Evolutionary conservation across 2,329 filamentous ascomycete species (phyloP).

Genomic region (Dactylellina cionopaga): DNA sequence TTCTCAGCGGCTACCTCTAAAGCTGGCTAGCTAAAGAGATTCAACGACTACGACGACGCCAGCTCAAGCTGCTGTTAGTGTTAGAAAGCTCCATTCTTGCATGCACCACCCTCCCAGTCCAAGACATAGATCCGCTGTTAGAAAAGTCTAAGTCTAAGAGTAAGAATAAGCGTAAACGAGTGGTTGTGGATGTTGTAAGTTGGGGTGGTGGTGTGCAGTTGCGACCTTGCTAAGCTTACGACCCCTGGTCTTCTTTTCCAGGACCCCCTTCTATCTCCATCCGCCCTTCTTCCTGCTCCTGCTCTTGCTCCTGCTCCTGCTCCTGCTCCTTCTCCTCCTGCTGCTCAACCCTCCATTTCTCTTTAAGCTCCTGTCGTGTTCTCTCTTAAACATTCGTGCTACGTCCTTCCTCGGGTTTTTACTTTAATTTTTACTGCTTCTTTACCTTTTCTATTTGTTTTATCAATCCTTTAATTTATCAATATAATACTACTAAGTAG

Average conservation of each 20-base stretch:
- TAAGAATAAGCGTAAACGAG: background rate
- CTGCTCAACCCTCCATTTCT: background rate
- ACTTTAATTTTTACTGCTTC: too few relatives aligned
- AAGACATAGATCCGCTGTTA: too few relatives aligned
- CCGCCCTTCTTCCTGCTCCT: slow-evolving; percentile 21
- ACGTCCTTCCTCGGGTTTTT: too few relatives aligned
- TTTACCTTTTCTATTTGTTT: too few relatives aligned
- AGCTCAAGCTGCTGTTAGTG: too few relatives aligned
- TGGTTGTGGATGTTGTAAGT: background rate
- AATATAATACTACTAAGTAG: background rate
- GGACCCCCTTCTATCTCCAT: slow-evolving; percentile 16
- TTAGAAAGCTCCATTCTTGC: background rate
- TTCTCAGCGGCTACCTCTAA: background rate
- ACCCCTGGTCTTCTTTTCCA: slow-evolving; percentile 20
- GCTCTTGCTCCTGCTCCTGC: background rate
- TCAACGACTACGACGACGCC: too few relatives aligned
- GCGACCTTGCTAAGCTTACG: slow-evolving; percentile 5
- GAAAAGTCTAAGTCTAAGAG: too few relatives aligned
- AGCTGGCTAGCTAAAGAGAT: background rate
- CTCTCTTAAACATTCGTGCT: too few relatives aligned
- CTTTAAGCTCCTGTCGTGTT: background rate
- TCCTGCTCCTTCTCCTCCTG: background rate
- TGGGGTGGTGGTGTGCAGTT: background rate
- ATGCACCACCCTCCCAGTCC: background rate
- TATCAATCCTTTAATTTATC: background rate